Conservation (phyloP, 1,284 basidiomycete genomes). For the Boletus albobrunnescens region DNA sequence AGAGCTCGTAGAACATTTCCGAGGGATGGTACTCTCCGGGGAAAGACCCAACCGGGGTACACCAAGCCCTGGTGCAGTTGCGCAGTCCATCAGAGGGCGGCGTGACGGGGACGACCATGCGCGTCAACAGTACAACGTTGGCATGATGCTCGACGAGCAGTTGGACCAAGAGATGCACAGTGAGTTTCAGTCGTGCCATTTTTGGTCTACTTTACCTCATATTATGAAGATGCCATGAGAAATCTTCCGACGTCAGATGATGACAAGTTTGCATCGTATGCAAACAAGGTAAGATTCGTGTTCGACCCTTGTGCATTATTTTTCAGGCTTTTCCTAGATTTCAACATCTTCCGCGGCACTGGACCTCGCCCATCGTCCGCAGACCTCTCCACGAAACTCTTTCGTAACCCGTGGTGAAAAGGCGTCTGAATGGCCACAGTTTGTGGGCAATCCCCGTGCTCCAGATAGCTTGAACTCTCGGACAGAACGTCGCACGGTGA, state of each 20-base stretch:
- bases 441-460: conserved; percentile 58
- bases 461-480: conserved; percentile 53
- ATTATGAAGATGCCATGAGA: conserved; percentile 75
- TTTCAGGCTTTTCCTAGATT: conserved; percentile 43
- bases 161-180: conserved; percentile 88
- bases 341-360: conserved; percentile 90
- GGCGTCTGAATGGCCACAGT: conserved; percentile 92
- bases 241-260: conserved; percentile 90
- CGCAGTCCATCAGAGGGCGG: conserved; percentile 49
- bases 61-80: conserved; percentile 46
- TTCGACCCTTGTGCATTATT: neutral
- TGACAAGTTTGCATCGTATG: conserved; percentile 71
- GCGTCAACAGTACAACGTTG: conserved; percentile 65
- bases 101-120: conserved; percentile 52
- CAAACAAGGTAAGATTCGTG: conserved; percentile 56
- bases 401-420: conserved; percentile 64
- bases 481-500: conserved; percentile 61
- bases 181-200: conserved; percentile 39
- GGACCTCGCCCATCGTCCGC: conserved; percentile 86
- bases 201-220: conserved; percentile 16
- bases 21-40: conserved; percentile 61
- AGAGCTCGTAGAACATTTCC: conserved; percentile 70
- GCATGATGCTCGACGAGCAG: conserved; percentile 87
- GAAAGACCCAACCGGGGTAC: conserved; percentile 54
- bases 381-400: conserved; percentile 67